A percentile compares a stretch with the other conserved stretches of the same genome.
phyloP scores from a whole-genome alignment of 805 yeast species.

The Lipomyces sp. region DNA sequence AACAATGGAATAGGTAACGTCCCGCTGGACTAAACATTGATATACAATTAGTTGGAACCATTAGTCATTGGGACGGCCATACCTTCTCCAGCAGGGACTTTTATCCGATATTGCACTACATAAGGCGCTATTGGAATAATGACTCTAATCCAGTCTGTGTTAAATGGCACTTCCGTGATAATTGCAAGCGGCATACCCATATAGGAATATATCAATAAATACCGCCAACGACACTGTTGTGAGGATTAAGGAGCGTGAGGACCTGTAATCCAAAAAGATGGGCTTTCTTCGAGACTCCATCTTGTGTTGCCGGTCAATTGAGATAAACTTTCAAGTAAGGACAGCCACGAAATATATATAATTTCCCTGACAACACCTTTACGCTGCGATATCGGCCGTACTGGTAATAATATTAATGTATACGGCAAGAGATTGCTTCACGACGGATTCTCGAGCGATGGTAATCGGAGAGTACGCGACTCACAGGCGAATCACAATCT shows the following conservation, averaged over 20 bases:
- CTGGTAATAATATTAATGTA: too few species aligned
- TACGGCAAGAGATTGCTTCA: too few species aligned
- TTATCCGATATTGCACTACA: constrained; percentile 42
- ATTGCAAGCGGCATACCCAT: constrained; percentile 29
- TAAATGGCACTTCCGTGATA: background rate
- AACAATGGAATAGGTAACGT: constrained; percentile 42
- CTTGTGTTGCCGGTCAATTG: background rate
- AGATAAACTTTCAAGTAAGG: too few species aligned
- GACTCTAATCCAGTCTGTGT: constrained; percentile 16
- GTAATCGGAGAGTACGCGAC: too few species aligned
- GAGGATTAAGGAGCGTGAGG: constrained; percentile 33
- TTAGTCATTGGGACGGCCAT: background rate
- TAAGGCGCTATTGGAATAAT: constrained; percentile 46
- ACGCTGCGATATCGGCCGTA: too few species aligned
- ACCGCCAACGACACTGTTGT: constrained; percentile 44
- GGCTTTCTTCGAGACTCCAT: constrained; percentile 4
- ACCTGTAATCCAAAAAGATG: background rate
- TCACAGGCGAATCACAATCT: too few species aligned
- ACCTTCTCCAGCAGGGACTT: constrained; percentile 37
- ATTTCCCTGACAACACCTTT: too few species aligned
- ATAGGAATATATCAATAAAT: constrained; percentile 45
- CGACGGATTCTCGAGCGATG: too few species aligned
- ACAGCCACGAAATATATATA: too few species aligned
- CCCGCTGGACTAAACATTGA: constrained; percentile 37
- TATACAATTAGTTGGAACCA: background rate